These are phyloP conservation scores for Cladobotryum mycophilum DNA, from an alignment of 2,329 filamentous ascomycete genomes.

Conservation along the genomic window DNA sequence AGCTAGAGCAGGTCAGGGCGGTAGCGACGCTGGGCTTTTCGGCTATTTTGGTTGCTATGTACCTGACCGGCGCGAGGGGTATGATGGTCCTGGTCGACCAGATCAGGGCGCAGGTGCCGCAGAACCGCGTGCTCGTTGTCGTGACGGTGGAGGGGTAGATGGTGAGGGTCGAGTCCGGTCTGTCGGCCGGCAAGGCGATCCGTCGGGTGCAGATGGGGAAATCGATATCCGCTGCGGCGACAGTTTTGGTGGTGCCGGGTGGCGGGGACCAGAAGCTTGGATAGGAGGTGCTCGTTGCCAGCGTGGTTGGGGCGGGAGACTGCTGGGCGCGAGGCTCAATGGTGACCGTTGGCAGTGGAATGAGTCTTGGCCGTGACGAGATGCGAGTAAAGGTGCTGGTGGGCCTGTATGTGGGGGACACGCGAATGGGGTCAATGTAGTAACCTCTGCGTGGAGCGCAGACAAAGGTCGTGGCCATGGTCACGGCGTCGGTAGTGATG, in stretches of 20 bases:
- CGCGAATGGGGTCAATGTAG: neutral
- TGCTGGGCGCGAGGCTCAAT: neutral
- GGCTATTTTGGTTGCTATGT: constrained; percentile 4
- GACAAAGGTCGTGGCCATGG: constrained; percentile 9
- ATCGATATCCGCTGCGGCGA: neutral
- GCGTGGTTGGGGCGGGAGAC: neutral
- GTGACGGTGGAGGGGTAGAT: constrained; percentile 10
- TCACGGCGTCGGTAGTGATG: constrained; percentile 13
- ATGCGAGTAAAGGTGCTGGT: neutral
- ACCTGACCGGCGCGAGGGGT: constrained; percentile 4
- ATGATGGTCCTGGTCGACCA: constrained; percentile 11
- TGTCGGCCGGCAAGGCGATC: constrained; percentile 1
- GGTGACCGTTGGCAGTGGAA: neutral
- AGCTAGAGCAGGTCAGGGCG: constrained; percentile 1
- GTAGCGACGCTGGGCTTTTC: constrained; percentile 6
- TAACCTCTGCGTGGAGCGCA: constrained; percentile 7
- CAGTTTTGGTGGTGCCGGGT: neutral
- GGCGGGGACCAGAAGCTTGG: constrained; percentile 1
- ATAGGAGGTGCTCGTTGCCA: neutral
- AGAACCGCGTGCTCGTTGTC: constrained; percentile 7
- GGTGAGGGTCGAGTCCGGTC: constrained; percentile 9
- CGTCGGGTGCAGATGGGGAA: constrained; percentile 8
- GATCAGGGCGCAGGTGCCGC: constrained; percentile 10
- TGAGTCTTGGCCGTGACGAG: neutral
- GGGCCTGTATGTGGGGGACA: neutral